A percentile compares a stretch with the other conserved stretches of the same genome.
Evolutionary conservation across 768 basidiomycete species (phyloP).

Genomic region (Mycena galericulata): DNA sequence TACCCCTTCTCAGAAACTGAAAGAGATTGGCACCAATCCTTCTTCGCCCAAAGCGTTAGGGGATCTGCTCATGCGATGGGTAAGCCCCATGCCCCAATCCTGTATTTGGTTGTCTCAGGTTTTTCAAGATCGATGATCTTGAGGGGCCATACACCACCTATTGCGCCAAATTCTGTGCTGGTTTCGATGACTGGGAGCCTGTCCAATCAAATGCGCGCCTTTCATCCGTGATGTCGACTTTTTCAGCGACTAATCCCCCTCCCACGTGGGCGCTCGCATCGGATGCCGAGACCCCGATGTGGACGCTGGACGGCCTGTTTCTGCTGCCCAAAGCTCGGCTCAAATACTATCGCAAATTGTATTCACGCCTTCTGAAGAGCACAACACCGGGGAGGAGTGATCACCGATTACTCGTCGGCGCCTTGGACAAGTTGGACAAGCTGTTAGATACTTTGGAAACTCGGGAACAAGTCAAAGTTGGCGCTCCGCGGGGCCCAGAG

Average conservation of each 20-base stretch:
- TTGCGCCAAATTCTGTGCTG: constrained; percentile 73
- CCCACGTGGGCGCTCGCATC: constrained; percentile 55
- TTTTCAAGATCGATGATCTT: constrained; percentile 87
- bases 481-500: constrained; percentile 41
- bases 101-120: constrained; percentile 33
- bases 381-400: constrained; percentile 90
- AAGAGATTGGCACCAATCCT: constrained; percentile 93
- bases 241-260: constrained; percentile 76
- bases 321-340: constrained; percentile 86
- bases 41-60: constrained; percentile 94
- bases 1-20: constrained; percentile 75
- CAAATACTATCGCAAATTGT: constrained; percentile 93
- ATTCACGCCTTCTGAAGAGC: constrained; percentile 85
- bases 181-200: constrained; percentile 88
- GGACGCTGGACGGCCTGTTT: constrained; percentile 93
- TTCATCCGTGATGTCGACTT: constrained; percentile 70
- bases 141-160: constrained; percentile 89
- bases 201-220: constrained; percentile 84
- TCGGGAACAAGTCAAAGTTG: constrained; percentile 67
- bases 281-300: constrained; percentile 57
- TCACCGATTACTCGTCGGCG: constrained; percentile 81
- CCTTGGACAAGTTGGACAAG: constrained; percentile 82
- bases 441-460: constrained; percentile 77
- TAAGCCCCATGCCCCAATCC: constrained; percentile 52
- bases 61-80: constrained; percentile 98